A percentile compares a stretch with the other conserved stretches of the same genome.
Evolutionary conservation across 1,284 basidiomycete species (phyloP).

Genomic region (Irpex lacteus): DNA sequence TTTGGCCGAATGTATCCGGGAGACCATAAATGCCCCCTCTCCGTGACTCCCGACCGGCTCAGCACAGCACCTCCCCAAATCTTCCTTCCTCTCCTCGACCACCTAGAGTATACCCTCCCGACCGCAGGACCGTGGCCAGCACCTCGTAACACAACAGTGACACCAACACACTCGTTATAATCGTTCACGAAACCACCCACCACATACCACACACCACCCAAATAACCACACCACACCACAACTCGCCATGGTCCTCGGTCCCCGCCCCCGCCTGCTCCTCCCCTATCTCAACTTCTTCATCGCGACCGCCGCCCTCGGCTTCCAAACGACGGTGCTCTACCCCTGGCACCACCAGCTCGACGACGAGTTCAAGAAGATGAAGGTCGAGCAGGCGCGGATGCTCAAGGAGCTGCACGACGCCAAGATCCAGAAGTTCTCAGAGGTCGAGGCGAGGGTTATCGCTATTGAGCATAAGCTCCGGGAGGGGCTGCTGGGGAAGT

Average conservation of each 20-base stretch:
- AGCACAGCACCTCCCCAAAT: background rate
- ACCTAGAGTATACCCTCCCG: background rate
- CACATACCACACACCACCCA: background rate
- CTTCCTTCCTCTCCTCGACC: background rate
- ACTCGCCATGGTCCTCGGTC: conserved; percentile 5
- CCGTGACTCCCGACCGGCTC: background rate
- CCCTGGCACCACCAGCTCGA: conserved; percentile 27
- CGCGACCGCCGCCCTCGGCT: conserved; percentile 23
- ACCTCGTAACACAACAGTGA: too few relatives aligned
- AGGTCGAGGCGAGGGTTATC: conserved; percentile 4
- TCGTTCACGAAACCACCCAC: background rate
- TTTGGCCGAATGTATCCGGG: background rate
- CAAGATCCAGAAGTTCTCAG: conserved; percentile 8
- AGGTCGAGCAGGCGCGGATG: conserved; percentile 21
- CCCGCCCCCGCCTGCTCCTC: conserved; percentile 8
- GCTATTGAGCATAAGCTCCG: background rate
- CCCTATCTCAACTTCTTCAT: conserved; percentile 27
- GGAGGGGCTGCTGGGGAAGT: background rate
- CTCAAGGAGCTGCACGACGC: conserved; percentile 23
- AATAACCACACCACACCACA: background rate
- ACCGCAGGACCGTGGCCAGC: background rate
- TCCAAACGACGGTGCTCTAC: conserved; percentile 27
- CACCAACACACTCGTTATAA: too few relatives aligned
- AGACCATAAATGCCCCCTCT: background rate
- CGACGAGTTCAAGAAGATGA: conserved; percentile 21